A percentile compares a stretch with the other conserved stretches of the same genome.
phyloP scores from a whole-genome alignment of 2,329 filamentous ascomycete genomes.

The Neodidymelliopsis sp. region DNA sequence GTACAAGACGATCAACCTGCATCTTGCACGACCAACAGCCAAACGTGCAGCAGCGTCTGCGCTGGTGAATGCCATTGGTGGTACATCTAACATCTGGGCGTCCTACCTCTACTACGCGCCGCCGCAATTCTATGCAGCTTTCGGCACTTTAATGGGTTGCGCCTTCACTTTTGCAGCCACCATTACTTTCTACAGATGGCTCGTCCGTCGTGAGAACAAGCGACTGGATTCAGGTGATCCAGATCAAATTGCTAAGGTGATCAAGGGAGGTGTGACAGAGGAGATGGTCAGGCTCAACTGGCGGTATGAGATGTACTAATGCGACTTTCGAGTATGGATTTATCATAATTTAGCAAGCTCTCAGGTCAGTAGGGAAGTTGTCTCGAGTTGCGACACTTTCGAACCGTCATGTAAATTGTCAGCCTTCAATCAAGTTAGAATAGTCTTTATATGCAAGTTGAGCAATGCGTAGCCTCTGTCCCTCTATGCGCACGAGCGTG shows the following conservation, averaged over 20 bases:
- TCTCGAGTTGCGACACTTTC: too few relatives aligned
- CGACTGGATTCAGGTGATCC: conserved; percentile 28
- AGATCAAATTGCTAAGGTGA: conserved; percentile 30
- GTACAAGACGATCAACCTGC: conserved; percentile 34
- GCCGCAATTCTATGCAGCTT: conserved; percentile 32
- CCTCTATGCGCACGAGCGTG: too few relatives aligned
- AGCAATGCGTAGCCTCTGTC: too few relatives aligned
- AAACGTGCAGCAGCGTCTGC: conserved; percentile 33
- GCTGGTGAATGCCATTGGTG: conserved; percentile 30
- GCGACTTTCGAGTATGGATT: too few relatives aligned
- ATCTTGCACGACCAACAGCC: conserved; percentile 29
- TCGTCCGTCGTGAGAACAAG: conserved; percentile 31
- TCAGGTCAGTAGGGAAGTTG: too few relatives aligned
- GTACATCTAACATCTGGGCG: conserved; percentile 32
- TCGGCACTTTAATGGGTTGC: conserved; percentile 33
- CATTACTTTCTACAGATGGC: conserved; percentile 31
- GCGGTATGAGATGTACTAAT: conserved; percentile 35
- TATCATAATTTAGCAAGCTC: too few relatives aligned
- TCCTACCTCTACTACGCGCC: conserved; percentile 35
- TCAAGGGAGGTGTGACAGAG: conserved; percentile 31
- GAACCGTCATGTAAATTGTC: too few relatives aligned
- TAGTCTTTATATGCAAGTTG: too few relatives aligned
- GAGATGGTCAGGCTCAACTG: conserved; percentile 31
- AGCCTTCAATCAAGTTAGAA: too few relatives aligned
- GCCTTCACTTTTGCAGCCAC: conserved; percentile 26